Evolutionary conservation across 345 rosid species (phyloP).

Genomic region (Eucalyptus melliodora): DNA sequence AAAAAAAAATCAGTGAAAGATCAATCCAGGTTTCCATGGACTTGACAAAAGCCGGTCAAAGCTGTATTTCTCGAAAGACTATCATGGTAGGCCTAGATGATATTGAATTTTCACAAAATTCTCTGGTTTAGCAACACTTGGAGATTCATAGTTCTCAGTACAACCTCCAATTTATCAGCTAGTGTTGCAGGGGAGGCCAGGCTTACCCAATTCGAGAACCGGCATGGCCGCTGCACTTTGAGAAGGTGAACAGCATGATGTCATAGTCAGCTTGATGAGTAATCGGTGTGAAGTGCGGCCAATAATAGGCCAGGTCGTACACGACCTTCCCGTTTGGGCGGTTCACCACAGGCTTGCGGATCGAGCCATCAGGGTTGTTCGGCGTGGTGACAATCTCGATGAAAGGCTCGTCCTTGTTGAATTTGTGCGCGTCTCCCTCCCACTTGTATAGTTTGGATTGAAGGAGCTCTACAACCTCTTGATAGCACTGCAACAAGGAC

Average conservation of each 20-base stretch:
- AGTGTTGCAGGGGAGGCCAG: background rate
- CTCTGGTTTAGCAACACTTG: background rate
- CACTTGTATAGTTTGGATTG: slow-evolving; percentile 65
- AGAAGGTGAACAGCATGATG: slow-evolving; percentile 81
- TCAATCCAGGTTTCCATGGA: background rate
- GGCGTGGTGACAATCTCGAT: slow-evolving; percentile 74
- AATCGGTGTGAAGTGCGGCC: slow-evolving; percentile 86
- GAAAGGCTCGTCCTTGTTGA: slow-evolving; percentile 41
- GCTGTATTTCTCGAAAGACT: background rate
- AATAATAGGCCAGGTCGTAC: slow-evolving; percentile 81
- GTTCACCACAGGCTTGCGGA: slow-evolving; percentile 60
- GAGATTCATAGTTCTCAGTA: background rate
- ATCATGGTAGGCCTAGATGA: background rate
- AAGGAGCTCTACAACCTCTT: slow-evolving; percentile 36
- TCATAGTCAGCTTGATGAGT: slow-evolving; percentile 50
- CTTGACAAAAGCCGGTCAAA: background rate
- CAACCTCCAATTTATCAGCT: background rate
- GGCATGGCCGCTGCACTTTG: slow-evolving; percentile 91
- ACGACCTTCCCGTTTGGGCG: slow-evolving; percentile 41
- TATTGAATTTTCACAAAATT: background rate
- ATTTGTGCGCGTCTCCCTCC: slow-evolving; percentile 72
- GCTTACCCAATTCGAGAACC: slow-evolving; percentile 87
- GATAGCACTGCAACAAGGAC: slow-evolving; percentile 33
- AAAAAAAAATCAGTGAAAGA: background rate
- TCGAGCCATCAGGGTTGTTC: slow-evolving; percentile 74